Evolutionary conservation across 352 stramenopile genomes (phyloP).

Genomic region (Plasmopara muralis): DNA sequence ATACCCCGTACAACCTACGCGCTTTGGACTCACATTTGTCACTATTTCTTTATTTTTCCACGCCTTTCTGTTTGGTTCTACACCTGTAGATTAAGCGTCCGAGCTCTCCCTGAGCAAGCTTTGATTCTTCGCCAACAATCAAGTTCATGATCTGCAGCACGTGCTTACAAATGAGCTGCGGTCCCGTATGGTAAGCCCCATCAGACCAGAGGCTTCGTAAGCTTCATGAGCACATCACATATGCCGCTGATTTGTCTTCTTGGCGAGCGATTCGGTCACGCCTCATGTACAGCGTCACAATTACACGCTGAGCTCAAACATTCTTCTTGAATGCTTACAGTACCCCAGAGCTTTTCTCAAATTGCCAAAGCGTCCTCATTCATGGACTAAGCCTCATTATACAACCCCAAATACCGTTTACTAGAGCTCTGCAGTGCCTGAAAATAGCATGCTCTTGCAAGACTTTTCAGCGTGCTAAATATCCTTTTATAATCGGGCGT

Average conservation of each 20-base stretch:
- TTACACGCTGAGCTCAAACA: constrained; percentile 60
- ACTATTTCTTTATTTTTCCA: constrained; percentile 30
- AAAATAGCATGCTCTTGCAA: constrained; percentile 54
- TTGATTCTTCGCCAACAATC: constrained; percentile 47
- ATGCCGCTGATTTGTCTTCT: constrained; percentile 69
- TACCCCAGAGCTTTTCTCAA: constrained; percentile 63
- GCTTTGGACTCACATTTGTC: constrained; percentile 19
- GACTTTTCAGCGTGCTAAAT: constrained; percentile 54
- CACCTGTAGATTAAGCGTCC: constrained; percentile 11
- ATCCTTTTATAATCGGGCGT: constrained; percentile 76
- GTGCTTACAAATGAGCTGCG: constrained; percentile 68
- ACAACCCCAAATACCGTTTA: constrained; percentile 77
- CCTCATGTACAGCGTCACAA: constrained; percentile 67
- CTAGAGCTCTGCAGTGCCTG: constrained; percentile 61
- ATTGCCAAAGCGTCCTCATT: constrained; percentile 44
- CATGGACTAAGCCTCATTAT: constrained; percentile 58
- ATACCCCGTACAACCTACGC: constrained; percentile 44
- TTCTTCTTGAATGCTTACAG: constrained; percentile 40
- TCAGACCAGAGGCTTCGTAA: constrained; percentile 67
- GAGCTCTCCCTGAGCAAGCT: constrained; percentile 28
- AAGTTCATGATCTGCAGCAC: constrained; percentile 62
- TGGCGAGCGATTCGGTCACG: constrained; percentile 58
- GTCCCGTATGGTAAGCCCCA: constrained; percentile 62
- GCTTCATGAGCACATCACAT: constrained; percentile 82
- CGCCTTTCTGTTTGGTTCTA: constrained; percentile 24